Percentiles rank a stretch among this genome's conserved stretches.
Evolutionary conservation across 345 rosid species (phyloP).

Genomic region (Syzygium jambos): DNA sequence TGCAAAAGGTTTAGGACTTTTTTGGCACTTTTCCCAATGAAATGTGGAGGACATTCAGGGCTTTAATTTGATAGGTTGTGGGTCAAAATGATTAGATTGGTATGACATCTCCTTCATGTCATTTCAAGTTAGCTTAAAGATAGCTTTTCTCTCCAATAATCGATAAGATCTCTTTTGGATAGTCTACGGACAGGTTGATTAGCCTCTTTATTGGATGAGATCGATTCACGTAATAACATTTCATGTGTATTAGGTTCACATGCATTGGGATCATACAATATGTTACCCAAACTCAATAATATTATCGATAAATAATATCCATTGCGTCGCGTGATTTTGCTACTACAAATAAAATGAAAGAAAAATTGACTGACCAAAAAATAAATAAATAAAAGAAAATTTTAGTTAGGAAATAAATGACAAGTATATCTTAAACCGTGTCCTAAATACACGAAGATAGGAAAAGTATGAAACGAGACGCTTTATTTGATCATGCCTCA

Average conservation of each 20-base stretch:
- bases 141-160: neutral
- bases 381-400: neutral
- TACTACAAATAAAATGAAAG: neutral
- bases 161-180: neutral
- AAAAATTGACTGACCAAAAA: neutral
- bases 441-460: neutral
- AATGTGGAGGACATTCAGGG: neutral
- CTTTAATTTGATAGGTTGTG: neutral
- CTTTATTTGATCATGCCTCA: neutral
- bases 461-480: neutral
- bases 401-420: neutral
- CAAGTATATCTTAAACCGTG: neutral
- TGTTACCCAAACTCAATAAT: neutral
- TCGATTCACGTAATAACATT: neutral
- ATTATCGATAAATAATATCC: neutral
- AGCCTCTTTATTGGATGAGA: too few species aligned
- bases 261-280: neutral
- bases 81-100: neutral
- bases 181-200: neutral
- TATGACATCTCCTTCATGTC: neutral
- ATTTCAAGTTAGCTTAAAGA: neutral
- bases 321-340: neutral
- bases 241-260: neutral
- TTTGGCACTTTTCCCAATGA: too few species aligned
- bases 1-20: too few species aligned